Conservation (phyloP, 345 rosid genomes). For the Brassica cretica region DNA sequence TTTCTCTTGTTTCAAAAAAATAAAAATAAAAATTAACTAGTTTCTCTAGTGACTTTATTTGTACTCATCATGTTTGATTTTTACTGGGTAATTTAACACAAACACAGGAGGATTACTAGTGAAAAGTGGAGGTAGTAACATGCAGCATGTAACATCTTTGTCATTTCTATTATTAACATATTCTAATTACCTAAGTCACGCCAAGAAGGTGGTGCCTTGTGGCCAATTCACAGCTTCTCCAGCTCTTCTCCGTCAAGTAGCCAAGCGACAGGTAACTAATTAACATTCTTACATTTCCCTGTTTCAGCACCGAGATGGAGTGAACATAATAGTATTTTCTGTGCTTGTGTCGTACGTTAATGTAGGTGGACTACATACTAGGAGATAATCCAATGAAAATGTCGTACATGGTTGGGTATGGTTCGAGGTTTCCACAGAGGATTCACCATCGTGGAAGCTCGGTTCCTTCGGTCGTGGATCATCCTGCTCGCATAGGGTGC, state of each 20-base stretch:
- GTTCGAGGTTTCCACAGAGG: slow-evolving; percentile 64
- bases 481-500: slow-evolving; percentile 67
- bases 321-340: neutral
- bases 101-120: slow-evolving; percentile 75
- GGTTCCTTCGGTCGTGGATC: slow-evolving; percentile 59
- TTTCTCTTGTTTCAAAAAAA: too few relatives aligned
- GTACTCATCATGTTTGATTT: neutral
- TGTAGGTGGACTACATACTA: slow-evolving; percentile 78
- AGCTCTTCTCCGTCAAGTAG: slow-evolving; percentile 55
- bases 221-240: slow-evolving; percentile 56
- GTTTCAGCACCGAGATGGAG: slow-evolving; percentile 3
- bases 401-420: slow-evolving; percentile 94
- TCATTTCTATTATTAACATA: slow-evolving; percentile 79
- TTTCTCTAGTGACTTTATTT: neutral
- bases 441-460: slow-evolving; percentile 95
- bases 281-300: neutral
- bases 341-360: slow-evolving; percentile 46
- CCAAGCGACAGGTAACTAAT: slow-evolving; percentile 60
- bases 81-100: neutral
- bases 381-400: slow-evolving; percentile 79
- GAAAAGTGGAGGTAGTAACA: slow-evolving; percentile 91
- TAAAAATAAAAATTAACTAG: neutral
- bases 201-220: slow-evolving; percentile 58
- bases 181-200: slow-evolving; percentile 72
- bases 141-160: slow-evolving; percentile 92